These are phyloP conservation scores for Anthoceros angustus DNA, from an alignment of 225 moss, liverwort and hornwort species.

Conservation along the genomic window DNA sequence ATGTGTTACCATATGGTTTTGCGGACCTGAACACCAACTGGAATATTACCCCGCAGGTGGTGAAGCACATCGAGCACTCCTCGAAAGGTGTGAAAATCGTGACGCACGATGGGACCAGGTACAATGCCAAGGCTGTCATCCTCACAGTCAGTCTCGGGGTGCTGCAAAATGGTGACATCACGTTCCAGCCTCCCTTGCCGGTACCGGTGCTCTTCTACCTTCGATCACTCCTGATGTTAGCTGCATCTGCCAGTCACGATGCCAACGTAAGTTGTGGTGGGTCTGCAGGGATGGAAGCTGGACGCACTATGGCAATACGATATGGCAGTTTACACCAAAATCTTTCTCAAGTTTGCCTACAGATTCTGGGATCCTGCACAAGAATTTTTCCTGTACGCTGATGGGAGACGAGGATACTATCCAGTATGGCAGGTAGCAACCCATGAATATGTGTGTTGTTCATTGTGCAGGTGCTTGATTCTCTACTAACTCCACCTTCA, in stretches of 20 bases:
- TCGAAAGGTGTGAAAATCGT: constrained; percentile 28
- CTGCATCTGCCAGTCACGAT: background rate
- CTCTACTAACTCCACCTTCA: background rate
- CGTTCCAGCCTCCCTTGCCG: constrained; percentile 48
- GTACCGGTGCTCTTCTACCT: constrained; percentile 22
- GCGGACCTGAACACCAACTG: background rate
- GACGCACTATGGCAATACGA: constrained; percentile 50
- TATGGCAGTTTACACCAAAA: constrained; percentile 85
- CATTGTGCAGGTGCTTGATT: background rate
- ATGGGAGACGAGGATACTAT: constrained; percentile 64
- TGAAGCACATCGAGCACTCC: constrained; percentile 27
- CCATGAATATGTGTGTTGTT: background rate
- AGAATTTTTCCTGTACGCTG: constrained; percentile 62
- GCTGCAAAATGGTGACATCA: constrained; percentile 64
- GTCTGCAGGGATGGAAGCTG: constrained; percentile 40
- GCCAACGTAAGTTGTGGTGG: too few relatives aligned
- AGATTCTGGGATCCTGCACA: constrained; percentile 55
- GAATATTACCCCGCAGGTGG: constrained; percentile 25
- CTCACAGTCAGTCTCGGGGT: constrained; percentile 72
- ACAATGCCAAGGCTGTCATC: constrained; percentile 45
- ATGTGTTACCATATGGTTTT: too few relatives aligned
- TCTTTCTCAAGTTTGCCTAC: constrained; percentile 55
- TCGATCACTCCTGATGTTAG: background rate
- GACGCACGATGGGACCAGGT: constrained; percentile 39
- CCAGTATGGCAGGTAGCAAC: constrained; percentile 68